A percentile compares a stretch with the other conserved stretches of the same genome.
These are phyloP conservation scores for Talinum fruticosum DNA, from an alignment of 148 eudicot genomes.

Conservation along the genomic window DNA sequence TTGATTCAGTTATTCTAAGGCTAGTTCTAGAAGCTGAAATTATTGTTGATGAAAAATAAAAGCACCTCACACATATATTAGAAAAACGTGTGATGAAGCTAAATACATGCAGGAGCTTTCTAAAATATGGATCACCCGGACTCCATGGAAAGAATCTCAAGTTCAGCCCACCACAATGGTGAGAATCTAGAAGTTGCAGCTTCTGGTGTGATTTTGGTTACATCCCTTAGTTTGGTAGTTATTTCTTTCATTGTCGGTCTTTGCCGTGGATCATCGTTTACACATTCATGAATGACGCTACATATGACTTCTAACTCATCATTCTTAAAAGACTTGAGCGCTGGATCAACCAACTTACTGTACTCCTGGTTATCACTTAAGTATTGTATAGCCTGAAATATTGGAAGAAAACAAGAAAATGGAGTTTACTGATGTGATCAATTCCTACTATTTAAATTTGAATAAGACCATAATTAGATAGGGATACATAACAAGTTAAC, in stretches of 20 bases:
- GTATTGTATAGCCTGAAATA: slow-evolving; percentile 29
- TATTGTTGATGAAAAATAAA: too few relatives aligned
- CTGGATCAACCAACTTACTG: slow-evolving; percentile 34
- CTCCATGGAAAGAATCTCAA: slow-evolving; percentile 58
- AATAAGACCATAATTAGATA: neutral
- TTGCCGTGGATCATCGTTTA: slow-evolving; percentile 31
- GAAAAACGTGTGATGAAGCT: neutral
- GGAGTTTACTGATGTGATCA: neutral
- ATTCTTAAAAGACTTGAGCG: slow-evolving; percentile 32
- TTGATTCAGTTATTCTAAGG: too few relatives aligned
- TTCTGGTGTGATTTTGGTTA: slow-evolving; percentile 37
- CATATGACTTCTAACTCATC: slow-evolving; percentile 33
- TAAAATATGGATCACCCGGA: slow-evolving; percentile 8
- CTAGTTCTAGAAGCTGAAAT: too few relatives aligned
- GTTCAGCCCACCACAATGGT: slow-evolving; percentile 88
- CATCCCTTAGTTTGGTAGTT: slow-evolving; percentile 27
- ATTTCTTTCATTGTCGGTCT: slow-evolving; percentile 35
- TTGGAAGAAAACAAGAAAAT: neutral
- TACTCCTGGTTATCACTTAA: slow-evolving; percentile 30
- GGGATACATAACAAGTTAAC: neutral
- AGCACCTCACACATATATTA: too few relatives aligned
- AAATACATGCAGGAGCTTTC: neutral
- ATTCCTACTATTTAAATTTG: neutral
- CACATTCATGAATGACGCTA: slow-evolving; percentile 31
- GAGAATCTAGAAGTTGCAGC: slow-evolving; percentile 45